Percentiles rank a stretch among this genome's conserved stretches.
Conservation (phyloP, 78 protist species). For the Chrysochromulina tobinii region DNA sequence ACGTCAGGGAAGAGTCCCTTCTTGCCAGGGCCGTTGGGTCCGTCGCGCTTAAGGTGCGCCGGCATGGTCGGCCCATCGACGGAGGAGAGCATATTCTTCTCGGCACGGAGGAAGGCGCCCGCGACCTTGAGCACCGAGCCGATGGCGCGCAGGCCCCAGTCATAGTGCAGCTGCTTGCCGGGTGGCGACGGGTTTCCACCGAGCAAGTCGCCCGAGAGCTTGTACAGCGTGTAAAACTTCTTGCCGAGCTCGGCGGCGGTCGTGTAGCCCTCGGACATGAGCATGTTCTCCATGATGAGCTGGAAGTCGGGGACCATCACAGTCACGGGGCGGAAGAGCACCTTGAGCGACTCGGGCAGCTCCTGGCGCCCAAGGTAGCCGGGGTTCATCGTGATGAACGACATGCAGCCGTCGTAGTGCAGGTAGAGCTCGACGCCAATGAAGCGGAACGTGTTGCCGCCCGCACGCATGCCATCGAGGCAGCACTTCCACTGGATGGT, state of each 20-base stretch:
- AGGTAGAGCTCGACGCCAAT: conserved; percentile 13
- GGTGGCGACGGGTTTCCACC: background rate
- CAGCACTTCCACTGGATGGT: conserved; percentile 62
- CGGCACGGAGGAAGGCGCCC: conserved; percentile 63
- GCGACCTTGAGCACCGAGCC: conserved; percentile 67
- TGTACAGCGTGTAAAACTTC: conserved; percentile 59
- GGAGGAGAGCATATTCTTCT: background rate
- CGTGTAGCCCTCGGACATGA: conserved; percentile 75
- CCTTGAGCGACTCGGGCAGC: conserved; percentile 76
- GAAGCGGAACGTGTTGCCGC: conserved; percentile 15
- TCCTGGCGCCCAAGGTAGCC: conserved; percentile 88
- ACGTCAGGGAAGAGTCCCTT: conserved; percentile 31
- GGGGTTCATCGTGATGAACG: conserved; percentile 83
- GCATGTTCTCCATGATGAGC: conserved; percentile 72
- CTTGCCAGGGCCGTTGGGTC: too few species aligned
- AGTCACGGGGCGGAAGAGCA: conserved; percentile 69
- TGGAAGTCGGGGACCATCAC: conserved; percentile 75
- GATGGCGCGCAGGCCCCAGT: conserved; percentile 75
- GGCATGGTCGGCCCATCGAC: too few species aligned
- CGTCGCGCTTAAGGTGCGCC: too few species aligned
- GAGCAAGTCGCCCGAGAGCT: conserved; percentile 57
- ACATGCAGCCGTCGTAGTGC: conserved; percentile 48
- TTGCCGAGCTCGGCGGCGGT: conserved; percentile 52
- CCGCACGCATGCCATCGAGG: conserved; percentile 49
- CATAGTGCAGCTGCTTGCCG: conserved; percentile 28